phyloP scores from a whole-genome alignment of 2,329 filamentous ascomycete species.

The Fusarium luffae region DNA sequence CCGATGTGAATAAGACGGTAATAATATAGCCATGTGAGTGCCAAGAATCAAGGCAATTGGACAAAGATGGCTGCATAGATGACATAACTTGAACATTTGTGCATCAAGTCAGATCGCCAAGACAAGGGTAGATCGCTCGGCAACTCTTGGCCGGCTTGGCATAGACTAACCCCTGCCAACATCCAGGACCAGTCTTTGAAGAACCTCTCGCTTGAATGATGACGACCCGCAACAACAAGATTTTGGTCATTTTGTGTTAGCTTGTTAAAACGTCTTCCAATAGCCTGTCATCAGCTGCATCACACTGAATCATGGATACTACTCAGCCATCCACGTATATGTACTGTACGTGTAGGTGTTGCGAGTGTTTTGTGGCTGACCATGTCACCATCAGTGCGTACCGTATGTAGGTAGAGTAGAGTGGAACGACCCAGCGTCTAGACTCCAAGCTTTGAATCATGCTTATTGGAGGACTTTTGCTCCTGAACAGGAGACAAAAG shows the following conservation, averaged over 20 bases:
- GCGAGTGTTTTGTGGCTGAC: constrained; percentile 5
- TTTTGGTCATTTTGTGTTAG: constrained; percentile 5
- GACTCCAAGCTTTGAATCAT: constrained; percentile 15
- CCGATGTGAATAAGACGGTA: constrained; percentile 12
- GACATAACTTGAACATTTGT: constrained; percentile 21
- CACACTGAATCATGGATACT: constrained; percentile 13
- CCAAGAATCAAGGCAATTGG: constrained; percentile 22
- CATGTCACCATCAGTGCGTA: not conserved
- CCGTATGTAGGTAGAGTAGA: not conserved
- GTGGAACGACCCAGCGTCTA: not conserved
- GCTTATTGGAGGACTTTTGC: constrained; percentile 18
- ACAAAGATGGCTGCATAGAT: constrained; percentile 15
- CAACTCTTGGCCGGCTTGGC: constrained; percentile 44
- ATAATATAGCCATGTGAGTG: not conserved
- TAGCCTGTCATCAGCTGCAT: constrained; percentile 1
- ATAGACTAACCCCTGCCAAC: constrained; percentile 6
- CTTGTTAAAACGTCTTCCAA: not conserved
- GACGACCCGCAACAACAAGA: constrained; percentile 18
- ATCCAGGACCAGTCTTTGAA: constrained; percentile 4
- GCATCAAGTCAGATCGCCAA: constrained; percentile 33
- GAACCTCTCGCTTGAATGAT: constrained; percentile 1
- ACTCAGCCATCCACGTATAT: not conserved
- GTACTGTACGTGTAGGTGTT: not conserved
- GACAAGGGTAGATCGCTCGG: constrained; percentile 40
- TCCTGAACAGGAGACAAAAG: constrained; percentile 9